A percentile compares a stretch with the other conserved stretches of the same genome.
These are phyloP conservation scores for Hypsizygus ulmarius DNA, from an alignment of 1,284 basidiomycete species.

Conservation along the genomic window DNA sequence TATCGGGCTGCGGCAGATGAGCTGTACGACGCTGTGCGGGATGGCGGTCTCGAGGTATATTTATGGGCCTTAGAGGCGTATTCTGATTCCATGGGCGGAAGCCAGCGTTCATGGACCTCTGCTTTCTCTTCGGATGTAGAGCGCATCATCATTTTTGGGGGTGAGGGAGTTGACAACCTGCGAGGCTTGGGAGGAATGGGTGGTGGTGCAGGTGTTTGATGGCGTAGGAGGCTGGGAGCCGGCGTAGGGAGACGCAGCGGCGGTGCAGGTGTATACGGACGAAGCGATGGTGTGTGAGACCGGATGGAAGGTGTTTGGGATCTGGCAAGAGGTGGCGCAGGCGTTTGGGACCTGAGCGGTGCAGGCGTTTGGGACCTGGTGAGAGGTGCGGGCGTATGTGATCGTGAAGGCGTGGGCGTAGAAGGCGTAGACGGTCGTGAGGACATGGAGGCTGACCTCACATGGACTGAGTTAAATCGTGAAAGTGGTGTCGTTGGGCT, in stretches of 20 bases:
- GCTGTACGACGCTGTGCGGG: slow-evolving; percentile 24
- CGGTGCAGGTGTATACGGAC: slow-evolving; percentile 27
- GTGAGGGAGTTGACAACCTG: slow-evolving; percentile 41
- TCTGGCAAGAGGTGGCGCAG: slow-evolving; percentile 18
- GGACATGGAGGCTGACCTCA: slow-evolving; percentile 48
- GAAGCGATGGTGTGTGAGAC: slow-evolving; percentile 31
- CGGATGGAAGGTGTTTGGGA: slow-evolving; percentile 35
- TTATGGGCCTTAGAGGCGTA: slow-evolving; percentile 13
- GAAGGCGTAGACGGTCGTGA: slow-evolving; percentile 53
- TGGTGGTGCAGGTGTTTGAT: slow-evolving; percentile 29
- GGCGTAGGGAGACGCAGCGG: slow-evolving; percentile 26
- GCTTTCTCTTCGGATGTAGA: slow-evolving; percentile 53
- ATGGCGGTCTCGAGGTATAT: slow-evolving; percentile 20
- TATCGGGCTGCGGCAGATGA: slow-evolving; percentile 17
- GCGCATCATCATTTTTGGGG: slow-evolving; percentile 44
- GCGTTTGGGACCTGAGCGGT: slow-evolving; percentile 16
- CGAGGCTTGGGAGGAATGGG: slow-evolving; percentile 45
- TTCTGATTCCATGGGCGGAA: slow-evolving; percentile 35
- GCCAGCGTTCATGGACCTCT: slow-evolving; percentile 50
- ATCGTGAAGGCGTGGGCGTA: slow-evolving; percentile 31
- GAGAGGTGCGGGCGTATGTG: slow-evolving; percentile 31
- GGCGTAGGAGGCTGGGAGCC: slow-evolving; percentile 22
- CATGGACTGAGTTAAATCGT: slow-evolving; percentile 47
- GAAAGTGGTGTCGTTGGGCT: slow-evolving; percentile 38
- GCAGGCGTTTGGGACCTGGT: slow-evolving; percentile 19